phyloP scores from a whole-genome alignment of 1,284 basidiomycete genomes.

The Pseudozyma pruni region DNA sequence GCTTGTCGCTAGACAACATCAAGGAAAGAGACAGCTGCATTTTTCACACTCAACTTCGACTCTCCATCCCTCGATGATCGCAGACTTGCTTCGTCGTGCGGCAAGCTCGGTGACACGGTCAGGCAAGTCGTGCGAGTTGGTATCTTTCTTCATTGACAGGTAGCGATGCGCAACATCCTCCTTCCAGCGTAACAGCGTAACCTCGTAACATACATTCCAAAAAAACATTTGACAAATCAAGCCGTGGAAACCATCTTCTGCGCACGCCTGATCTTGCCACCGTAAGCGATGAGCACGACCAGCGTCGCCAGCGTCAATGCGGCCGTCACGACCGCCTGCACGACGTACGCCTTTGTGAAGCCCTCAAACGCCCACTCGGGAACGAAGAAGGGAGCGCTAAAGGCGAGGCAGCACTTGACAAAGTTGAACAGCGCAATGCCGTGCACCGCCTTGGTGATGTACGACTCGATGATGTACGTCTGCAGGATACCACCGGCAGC shows the following conservation, averaged over 20 bases:
- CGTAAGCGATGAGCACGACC: constrained; percentile 47
- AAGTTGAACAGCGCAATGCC: constrained; percentile 68
- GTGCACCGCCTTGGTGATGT: constrained; percentile 62
- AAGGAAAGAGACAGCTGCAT: no score
- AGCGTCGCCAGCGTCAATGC: constrained; percentile 52
- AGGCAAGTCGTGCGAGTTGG: no score
- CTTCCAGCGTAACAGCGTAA: no score
- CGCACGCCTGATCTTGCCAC: constrained; percentile 31
- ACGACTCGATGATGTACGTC: constrained; percentile 67
- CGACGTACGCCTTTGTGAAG: constrained; percentile 56
- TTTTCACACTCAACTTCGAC: no score
- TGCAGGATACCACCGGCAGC: constrained; percentile 35
- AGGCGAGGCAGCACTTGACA: constrained; percentile 68
- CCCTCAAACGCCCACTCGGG: constrained; percentile 61
- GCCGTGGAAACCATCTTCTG: constrained; percentile 48
- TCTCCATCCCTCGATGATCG: no score
- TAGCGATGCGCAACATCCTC: no score
- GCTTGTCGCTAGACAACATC: no score
- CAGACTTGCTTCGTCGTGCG: no score
- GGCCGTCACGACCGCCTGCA: constrained; percentile 62
- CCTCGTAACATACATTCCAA: not conserved
- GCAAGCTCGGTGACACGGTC: no score
- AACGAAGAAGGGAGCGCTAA: constrained; percentile 67
- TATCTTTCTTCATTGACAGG: no score
- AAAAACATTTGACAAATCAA: constrained; percentile 1